Evolutionary conservation across 73 alveolate genomes (phyloP), one percentile per base, ranked within the genome.

Genomic region (Paramecium caudatum): DNA sequence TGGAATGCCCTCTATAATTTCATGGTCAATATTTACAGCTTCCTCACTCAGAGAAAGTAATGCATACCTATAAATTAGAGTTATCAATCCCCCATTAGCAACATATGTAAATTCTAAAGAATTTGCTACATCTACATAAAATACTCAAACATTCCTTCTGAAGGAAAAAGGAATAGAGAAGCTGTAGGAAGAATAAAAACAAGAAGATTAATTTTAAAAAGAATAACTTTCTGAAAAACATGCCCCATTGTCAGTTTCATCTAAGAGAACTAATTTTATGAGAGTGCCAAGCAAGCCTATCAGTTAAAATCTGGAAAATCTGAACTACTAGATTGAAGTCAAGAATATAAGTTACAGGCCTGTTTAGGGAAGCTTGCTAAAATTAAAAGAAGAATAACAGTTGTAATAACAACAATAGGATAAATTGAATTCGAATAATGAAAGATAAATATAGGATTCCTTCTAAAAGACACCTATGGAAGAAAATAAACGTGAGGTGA

Each of bases 271-370:
- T 2, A 86, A 86, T 86, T 86, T 86, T 34, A 49, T 86, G 81
- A 86, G 93, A 69, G 88, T 86, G 3, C 93, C 93, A 25, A 62
- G 90, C 69, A 86, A 86, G 39, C 93, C 93, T 4, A 86, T 86
- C n/a, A 43, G 90, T 46, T 50, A 86, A 86, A 63, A 36, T 19
- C 36, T 86, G 3, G 93, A 86, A 45, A 86, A 78, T 39, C 68
- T 86, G 39, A 63, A 47, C 34, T 78, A 86, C 25, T 46, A 86
- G 65, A 86, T 86, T 63, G 93, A 86, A 34, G 93, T 86, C 17
- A 86, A 86, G 36, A 86, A 86, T 86, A 86, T 86, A 7, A 86
- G 90, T 61, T 49, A 47, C 25, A 86, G 93, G 65, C 84, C 82
- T 25, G 93, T 86, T 21, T 45, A 86, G 43, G 93, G 93, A 27